These are phyloP conservation scores for Citrus glauca DNA, from an alignment of 345 rosid species.

Conservation along the genomic window DNA sequence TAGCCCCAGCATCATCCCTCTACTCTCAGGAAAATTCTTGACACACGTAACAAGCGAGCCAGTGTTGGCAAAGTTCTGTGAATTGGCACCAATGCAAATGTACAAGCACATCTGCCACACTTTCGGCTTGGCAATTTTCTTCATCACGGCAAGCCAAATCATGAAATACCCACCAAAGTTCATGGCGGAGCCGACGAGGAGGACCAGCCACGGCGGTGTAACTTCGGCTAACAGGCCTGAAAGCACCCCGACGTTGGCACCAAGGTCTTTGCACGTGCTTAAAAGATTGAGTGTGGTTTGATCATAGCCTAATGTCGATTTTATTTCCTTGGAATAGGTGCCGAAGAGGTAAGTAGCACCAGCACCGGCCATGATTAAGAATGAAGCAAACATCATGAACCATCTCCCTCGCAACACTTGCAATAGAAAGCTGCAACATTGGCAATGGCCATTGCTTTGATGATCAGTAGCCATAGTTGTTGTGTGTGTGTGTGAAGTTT, in stretches of 20 bases:
- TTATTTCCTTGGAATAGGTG: constrained; percentile 43
- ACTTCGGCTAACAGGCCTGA: constrained; percentile 58
- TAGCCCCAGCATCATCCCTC: constrained; percentile 51
- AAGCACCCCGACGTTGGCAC: constrained; percentile 45
- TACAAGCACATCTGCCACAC: constrained; percentile 68
- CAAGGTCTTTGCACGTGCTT: constrained; percentile 61
- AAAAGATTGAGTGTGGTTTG: constrained; percentile 54
- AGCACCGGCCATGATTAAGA: constrained; percentile 51
- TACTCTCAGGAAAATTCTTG: constrained; percentile 55
- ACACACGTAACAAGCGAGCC: constrained; percentile 52
- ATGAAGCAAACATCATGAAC: constrained; percentile 56
- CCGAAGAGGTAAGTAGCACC: constrained; percentile 64
- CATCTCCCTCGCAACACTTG: constrained; percentile 45
- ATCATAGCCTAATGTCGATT: constrained; percentile 39
- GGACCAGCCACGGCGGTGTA: constrained; percentile 55
- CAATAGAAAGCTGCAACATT: constrained; percentile 3
- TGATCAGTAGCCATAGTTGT: neutral
- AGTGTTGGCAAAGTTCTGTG: constrained; percentile 57
- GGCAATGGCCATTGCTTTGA: neutral
- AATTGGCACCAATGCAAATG: constrained; percentile 58
- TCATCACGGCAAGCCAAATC: constrained; percentile 57
- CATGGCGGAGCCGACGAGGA: constrained; percentile 42
- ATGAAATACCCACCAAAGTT: constrained; percentile 64
- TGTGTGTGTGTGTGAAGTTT: neutral
- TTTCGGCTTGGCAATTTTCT: constrained; percentile 26